phyloP scores from a whole-genome alignment of 2,329 filamentous ascomycete genomes.

The Fusarium temperatum region DNA sequence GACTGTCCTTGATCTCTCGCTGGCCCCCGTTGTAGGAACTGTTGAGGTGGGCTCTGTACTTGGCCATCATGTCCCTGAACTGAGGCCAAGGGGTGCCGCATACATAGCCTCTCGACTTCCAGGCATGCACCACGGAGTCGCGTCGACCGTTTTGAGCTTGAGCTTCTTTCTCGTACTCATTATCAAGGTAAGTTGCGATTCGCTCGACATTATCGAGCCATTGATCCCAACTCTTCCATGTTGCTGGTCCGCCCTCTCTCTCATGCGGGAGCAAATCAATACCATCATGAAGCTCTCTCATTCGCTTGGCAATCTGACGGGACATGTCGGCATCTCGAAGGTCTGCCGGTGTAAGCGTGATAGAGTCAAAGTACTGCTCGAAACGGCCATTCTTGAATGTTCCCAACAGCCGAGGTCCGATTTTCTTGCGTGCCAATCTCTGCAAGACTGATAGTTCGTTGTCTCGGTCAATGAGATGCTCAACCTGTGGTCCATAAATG shows the following conservation, averaged over 20 bases:
- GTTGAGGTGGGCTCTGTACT: conserved; percentile 79
- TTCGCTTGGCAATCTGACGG: conserved; percentile 93
- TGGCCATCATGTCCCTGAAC: conserved; percentile 79
- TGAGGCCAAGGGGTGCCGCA: conserved; percentile 84
- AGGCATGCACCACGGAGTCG: conserved; percentile 55
- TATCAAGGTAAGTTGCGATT: conserved; percentile 65
- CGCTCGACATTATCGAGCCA: conserved; percentile 77
- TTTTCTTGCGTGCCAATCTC: conserved; percentile 88
- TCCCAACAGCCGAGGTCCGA: conserved; percentile 88
- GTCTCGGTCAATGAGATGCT: conserved; percentile 94
- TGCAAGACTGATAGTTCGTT: conserved; percentile 87
- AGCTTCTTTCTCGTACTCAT: conserved; percentile 62
- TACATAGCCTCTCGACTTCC: conserved; percentile 77
- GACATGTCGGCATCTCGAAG: conserved; percentile 84
- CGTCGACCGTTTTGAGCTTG: conserved; percentile 27
- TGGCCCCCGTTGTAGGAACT: conserved; percentile 72
- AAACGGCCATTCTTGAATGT: conserved; percentile 96
- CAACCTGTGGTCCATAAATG: conserved; percentile 93
- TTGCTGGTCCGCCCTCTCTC: conserved; percentile 78
- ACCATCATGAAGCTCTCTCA: conserved; percentile 94
- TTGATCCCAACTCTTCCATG: conserved; percentile 95
- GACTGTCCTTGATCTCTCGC: conserved; percentile 72
- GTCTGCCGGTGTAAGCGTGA: conserved; percentile 78
- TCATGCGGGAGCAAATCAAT: conserved; percentile 86
- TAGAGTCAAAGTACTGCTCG: conserved; percentile 91